These are phyloP conservation scores for Colletotrichum orbiculare DNA, from an alignment of 2,329 filamentous ascomycete genomes.

Conservation along the genomic window DNA sequence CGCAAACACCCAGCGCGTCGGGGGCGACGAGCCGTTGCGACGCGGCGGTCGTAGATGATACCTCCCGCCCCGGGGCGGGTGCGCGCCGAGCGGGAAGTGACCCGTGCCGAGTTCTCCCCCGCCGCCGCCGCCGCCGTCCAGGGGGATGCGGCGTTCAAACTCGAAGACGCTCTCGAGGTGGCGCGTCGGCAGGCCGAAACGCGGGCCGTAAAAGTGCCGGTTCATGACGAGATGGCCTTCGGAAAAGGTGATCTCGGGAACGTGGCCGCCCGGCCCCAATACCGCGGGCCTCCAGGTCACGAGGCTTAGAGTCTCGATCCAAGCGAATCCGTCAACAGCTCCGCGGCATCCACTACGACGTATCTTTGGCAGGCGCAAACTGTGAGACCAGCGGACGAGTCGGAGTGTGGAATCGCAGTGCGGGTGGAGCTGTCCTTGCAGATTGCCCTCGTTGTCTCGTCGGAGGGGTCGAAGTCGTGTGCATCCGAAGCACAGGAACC, in stretches of 20 bases:
- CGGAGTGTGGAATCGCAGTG: background rate
- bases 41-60: too few relatives aligned
- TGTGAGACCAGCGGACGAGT: background rate
- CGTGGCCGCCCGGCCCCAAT: background rate
- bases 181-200: background rate
- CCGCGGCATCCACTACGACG: background rate
- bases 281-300: background rate
- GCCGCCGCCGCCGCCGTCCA: background rate
- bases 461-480: background rate
- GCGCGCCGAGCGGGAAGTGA: background rate
- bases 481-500: constrained; percentile 9
- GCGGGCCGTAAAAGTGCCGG: constrained; percentile 4
- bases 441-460: background rate
- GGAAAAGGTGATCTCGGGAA: background rate
- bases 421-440: constrained; percentile 8
- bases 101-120: background rate
- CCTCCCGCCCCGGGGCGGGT: background rate
- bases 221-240: constrained; percentile 12
- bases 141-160: background rate
- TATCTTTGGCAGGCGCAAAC: background rate
- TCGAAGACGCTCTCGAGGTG: background rate
- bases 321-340: background rate
- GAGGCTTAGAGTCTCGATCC: background rate
- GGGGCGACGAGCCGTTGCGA: too few relatives aligned
- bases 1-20: too few relatives aligned